phyloP scores from a whole-genome alignment of 805 yeast genomes.

The Pichia membranifaciens region DNA sequence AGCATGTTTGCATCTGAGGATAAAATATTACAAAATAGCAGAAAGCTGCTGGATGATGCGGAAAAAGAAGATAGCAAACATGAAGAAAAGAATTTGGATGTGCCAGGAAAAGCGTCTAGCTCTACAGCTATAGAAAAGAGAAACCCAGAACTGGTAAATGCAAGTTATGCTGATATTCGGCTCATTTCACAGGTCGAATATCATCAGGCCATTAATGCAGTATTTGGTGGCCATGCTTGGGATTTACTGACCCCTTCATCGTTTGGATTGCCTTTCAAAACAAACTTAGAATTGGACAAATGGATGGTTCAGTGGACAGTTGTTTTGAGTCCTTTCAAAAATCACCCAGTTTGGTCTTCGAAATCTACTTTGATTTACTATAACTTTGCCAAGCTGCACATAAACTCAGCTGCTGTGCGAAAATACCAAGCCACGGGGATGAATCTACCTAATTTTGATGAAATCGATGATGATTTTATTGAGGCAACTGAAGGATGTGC shows the following conservation, averaged over 20 bases:
- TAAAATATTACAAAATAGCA: constrained; percentile 37
- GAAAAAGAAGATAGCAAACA: constrained; percentile 3
- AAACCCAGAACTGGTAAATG: not conserved
- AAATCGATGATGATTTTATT: constrained; percentile 16
- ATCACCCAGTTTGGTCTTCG: constrained; percentile 55
- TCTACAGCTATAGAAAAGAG: not conserved
- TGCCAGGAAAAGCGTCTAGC: not conserved
- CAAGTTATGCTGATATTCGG: constrained; percentile 43
- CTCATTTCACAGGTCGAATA: constrained; percentile 63
- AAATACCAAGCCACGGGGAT: constrained; percentile 33
- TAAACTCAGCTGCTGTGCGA: constrained; percentile 47
- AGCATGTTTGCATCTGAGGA: constrained; percentile 48
- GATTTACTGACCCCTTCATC: constrained; percentile 51
- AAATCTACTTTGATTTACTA: constrained; percentile 65
- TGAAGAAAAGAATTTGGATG: not conserved
- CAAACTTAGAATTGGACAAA: constrained; percentile 60
- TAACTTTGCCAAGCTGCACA: constrained; percentile 71
- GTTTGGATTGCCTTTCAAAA: constrained; percentile 63
- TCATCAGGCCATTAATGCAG: constrained; percentile 56
- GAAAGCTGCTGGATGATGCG: constrained; percentile 30
- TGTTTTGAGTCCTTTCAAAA: constrained; percentile 50
- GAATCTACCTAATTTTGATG: constrained; percentile 24
- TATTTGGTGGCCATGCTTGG: constrained; percentile 57
- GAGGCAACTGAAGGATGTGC: constrained; percentile 2
- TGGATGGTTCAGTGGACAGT: constrained; percentile 85